These are phyloP conservation scores for Eutrema japonicum DNA, from an alignment of 345 rosid species.

Conservation along the genomic window DNA sequence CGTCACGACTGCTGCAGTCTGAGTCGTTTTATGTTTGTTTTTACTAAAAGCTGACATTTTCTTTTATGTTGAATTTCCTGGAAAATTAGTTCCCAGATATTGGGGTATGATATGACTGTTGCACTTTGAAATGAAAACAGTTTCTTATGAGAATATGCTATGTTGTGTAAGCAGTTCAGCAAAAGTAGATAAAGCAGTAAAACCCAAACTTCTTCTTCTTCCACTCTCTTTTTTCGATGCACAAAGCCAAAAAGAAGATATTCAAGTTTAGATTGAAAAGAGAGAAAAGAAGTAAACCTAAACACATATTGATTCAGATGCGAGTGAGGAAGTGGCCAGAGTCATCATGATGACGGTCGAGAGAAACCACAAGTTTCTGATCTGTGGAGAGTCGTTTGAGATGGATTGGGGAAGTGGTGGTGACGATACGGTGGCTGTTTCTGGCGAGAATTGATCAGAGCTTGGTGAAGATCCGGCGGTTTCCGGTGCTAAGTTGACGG, in stretches of 20 bases:
- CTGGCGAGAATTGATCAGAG: constrained; percentile 38
- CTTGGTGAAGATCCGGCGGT: constrained; percentile 24
- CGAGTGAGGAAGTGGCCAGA: constrained; percentile 20
- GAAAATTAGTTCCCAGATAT: constrained; percentile 32
- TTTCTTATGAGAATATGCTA: neutral
- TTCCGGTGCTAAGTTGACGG: constrained; percentile 33
- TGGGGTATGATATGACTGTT: constrained; percentile 27
- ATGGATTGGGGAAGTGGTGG: constrained; percentile 17
- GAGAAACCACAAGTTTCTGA: constrained; percentile 33
- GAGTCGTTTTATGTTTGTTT: constrained; percentile 16
- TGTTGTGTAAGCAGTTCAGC: neutral
- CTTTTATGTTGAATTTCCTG: constrained; percentile 24
- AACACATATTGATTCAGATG: constrained; percentile 19
- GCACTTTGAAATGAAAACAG: constrained; percentile 5
- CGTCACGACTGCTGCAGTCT: constrained; percentile 43
- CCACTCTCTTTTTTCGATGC: neutral
- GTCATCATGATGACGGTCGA: constrained; percentile 16
- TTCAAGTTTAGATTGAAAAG: neutral
- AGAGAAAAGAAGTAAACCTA: neutral
- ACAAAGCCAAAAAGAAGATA: neutral
- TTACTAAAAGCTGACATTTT: constrained; percentile 9
- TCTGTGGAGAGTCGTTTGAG: neutral
- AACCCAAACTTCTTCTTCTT: constrained; percentile 1
- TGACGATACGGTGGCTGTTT: constrained; percentile 22
- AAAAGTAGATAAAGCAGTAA: neutral